A percentile compares a stretch with the other conserved stretches of the same genome.
Conservation (phyloP, 1,284 basidiomycete genomes). For the Naganishia cerealis region DNA sequence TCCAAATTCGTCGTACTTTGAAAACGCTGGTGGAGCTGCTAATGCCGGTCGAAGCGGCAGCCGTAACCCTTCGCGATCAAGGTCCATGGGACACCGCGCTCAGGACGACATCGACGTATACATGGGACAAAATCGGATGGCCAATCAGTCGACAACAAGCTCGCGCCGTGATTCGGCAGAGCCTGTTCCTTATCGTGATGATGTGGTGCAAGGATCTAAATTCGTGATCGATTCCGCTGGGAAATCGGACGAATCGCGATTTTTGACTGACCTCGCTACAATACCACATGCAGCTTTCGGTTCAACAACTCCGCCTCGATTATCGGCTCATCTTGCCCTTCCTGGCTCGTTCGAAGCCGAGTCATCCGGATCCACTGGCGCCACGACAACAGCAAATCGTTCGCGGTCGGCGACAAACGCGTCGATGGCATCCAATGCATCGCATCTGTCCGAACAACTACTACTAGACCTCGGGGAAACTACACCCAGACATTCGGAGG, state of each 20-base stretch:
- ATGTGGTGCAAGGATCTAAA: background rate
- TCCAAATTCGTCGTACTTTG: conserved; percentile 29
- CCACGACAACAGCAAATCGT: background rate
- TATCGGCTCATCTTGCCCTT: conserved; percentile 1
- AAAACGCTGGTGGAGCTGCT: background rate
- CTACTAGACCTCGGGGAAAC: conserved; percentile 15
- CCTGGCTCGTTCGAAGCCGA: background rate
- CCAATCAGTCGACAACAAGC: background rate
- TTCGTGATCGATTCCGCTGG: background rate
- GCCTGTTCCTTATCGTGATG: conserved; percentile 1
- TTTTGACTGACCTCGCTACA: background rate
- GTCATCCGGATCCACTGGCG: background rate
- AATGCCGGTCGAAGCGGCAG: background rate
- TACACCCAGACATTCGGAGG: background rate
- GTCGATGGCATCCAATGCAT: conserved; percentile 18
- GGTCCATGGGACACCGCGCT: conserved; percentile 20
- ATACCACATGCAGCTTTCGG: background rate
- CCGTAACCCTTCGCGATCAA: conserved; percentile 19
- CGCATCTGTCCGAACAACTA: conserved; percentile 19
- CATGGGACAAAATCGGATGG: conserved; percentile 4
- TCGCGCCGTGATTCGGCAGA: background rate
- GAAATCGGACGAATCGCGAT: background rate
- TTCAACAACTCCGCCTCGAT: background rate
- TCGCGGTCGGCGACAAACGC: conserved; percentile 25
- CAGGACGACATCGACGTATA: conserved; percentile 11